phyloP scores from a whole-genome alignment of 2,329 filamentous ascomycete species.

The Sclerotinia sclerotiorum region DNA sequence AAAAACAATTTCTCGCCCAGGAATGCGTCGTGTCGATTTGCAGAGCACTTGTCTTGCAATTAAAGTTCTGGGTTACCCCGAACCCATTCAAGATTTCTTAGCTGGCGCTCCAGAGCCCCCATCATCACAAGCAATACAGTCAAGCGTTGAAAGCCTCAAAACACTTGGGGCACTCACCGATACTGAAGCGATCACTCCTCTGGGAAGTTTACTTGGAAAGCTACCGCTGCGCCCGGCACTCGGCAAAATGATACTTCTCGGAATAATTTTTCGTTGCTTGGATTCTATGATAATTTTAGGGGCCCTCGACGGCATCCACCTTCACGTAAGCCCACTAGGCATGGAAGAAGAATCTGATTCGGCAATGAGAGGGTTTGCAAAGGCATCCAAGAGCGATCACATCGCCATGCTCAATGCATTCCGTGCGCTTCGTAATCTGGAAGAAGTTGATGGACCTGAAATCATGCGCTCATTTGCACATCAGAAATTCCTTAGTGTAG shows the following conservation, averaged over 20 bases:
- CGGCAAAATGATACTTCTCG: conserved; percentile 91
- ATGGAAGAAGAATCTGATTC: conserved; percentile 70
- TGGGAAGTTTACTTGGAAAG: conserved; percentile 84
- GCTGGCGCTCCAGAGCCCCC: conserved; percentile 84
- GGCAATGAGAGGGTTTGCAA: conserved; percentile 69
- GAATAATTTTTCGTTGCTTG: conserved; percentile 86
- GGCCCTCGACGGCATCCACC: conserved; percentile 79
- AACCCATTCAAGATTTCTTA: conserved; percentile 73
- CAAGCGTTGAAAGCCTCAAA: conserved; percentile 73
- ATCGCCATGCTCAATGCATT: conserved; percentile 48
- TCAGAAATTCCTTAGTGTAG: conserved; percentile 39
- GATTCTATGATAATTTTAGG: conserved; percentile 85
- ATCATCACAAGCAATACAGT: conserved; percentile 75
- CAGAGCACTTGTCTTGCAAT: conserved; percentile 91
- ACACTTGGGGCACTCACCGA: conserved; percentile 85
- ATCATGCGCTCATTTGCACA: conserved; percentile 4
- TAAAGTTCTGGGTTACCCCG: conserved; percentile 87
- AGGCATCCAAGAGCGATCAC: conserved; percentile 48
- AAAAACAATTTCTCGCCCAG: conserved; percentile 77
- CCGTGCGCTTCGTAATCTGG: conserved; percentile 42
- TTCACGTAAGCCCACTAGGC: conserved; percentile 80
- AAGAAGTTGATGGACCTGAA: conserved; percentile 25
- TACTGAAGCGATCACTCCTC: conserved; percentile 73
- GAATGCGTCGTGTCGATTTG: conserved; percentile 85
- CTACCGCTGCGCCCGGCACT: conserved; percentile 87